Conservation (phyloP, 164 flowering plant genomes). For the Sedum album region DNA sequence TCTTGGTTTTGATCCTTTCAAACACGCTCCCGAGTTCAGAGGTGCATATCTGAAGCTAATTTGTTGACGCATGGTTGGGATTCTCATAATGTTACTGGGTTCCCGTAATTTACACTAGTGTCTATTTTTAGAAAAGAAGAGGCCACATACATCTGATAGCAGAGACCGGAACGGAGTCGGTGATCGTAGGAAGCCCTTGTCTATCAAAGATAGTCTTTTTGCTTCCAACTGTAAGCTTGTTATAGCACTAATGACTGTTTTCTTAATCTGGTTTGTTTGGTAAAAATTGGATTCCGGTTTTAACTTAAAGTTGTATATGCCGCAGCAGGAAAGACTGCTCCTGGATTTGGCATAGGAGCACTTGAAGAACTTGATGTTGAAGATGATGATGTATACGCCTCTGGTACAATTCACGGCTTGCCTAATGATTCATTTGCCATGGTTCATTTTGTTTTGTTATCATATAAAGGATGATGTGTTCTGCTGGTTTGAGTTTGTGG, state of each 20-base stretch:
- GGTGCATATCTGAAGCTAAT: constrained; percentile 31
- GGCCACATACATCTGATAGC: constrained; percentile 33
- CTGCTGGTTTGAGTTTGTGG: not conserved
- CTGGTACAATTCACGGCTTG: constrained; percentile 20
- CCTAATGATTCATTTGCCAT: not conserved
- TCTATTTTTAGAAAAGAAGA: constrained; percentile 54
- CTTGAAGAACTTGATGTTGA: constrained; percentile 90
- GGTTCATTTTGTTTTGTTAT: not conserved
- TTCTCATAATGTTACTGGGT: not conserved
- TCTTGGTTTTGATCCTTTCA: constrained; percentile 92
- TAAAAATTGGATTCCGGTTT: not conserved
- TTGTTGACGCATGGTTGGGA: not conserved
- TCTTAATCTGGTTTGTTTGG: not conserved
- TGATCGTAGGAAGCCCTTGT: constrained; percentile 18
- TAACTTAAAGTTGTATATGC: constrained; percentile 16
- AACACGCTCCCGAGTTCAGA: constrained; percentile 91
- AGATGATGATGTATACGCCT: constrained; percentile 84
- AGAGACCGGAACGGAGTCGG: constrained; percentile 17
- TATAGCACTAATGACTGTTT: not conserved
- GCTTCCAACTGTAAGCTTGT: constrained; percentile 48
- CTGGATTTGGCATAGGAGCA: constrained; percentile 98
- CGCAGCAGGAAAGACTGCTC: constrained; percentile 80
- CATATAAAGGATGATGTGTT: not conserved
- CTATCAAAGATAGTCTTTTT: constrained; percentile 43
- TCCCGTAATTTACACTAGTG: not conserved